phyloP scores from a whole-genome alignment of 2,329 filamentous ascomycete species.

The Plectosphaerella sp. region DNA sequence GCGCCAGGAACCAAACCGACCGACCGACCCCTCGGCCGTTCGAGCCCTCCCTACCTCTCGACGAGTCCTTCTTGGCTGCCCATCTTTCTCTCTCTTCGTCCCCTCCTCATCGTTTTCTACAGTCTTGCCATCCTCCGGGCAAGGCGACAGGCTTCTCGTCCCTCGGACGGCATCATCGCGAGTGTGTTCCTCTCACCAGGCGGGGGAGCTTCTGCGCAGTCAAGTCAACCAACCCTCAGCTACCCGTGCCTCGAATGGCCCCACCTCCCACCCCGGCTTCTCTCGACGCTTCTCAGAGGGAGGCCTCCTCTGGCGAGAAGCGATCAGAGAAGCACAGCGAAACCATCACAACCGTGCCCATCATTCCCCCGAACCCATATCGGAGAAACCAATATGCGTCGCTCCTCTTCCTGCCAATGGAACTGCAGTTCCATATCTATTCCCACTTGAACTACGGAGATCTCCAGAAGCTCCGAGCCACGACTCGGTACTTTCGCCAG shows the following conservation, averaged over 20 bases:
- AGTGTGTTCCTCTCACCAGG: too few species aligned
- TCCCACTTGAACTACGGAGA: slow-evolving; percentile 35
- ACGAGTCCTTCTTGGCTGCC: neutral
- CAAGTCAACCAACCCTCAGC: too few species aligned
- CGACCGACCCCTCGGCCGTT: neutral
- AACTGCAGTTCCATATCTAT: slow-evolving; percentile 37
- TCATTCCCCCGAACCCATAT: neutral
- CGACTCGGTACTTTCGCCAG: slow-evolving; percentile 29
- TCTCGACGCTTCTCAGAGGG: neutral
- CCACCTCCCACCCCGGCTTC: neutral
- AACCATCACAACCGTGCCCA: neutral
- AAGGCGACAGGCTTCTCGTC: too few species aligned
- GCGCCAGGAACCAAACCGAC: neutral
- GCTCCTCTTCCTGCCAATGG: slow-evolving; percentile 26
- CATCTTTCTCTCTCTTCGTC: neutral
- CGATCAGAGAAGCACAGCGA: slow-evolving; percentile 1
- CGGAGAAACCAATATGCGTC: slow-evolving; percentile 3
- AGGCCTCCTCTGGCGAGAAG: neutral
- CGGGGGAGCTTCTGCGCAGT: too few species aligned
- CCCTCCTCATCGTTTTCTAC: neutral
- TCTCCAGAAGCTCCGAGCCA: slow-evolving; percentile 35
- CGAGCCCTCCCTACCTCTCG: neutral
- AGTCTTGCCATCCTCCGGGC: neutral
- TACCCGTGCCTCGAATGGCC: neutral
- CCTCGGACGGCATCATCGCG: too few species aligned